Evolutionary conservation across 306 rosid genomes (phyloP).

Genomic region (Lagenaria siceraria): DNA sequence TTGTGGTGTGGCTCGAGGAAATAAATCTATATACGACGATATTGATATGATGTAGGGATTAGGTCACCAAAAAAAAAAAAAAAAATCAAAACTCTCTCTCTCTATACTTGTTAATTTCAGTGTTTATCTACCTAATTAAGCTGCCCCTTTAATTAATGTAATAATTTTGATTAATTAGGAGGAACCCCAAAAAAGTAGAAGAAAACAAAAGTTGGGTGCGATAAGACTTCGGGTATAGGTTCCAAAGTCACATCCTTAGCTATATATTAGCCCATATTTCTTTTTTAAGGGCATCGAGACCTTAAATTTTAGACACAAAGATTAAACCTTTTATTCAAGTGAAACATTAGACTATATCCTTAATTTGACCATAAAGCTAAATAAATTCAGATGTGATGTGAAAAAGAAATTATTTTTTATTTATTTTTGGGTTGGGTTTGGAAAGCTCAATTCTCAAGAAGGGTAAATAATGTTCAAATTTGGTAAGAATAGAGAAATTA

Average conservation of each 20-base stretch:
- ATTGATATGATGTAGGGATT: background rate
- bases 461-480: background rate
- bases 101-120: background rate
- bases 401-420: background rate
- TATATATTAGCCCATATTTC: background rate
- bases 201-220: conserved; percentile 5
- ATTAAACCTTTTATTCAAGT: background rate
- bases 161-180: background rate
- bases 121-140: conserved; percentile 1
- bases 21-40: background rate
- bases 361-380: too few relatives aligned
- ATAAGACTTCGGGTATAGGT: conserved; percentile 1
- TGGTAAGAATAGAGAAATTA: background rate
- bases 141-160: background rate
- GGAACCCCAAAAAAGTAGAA: background rate
- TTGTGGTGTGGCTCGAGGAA: background rate
- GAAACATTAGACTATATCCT: background rate
- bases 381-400: background rate
- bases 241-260: background rate
- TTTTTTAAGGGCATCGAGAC: conserved; percentile 1
- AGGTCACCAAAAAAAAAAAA: background rate
- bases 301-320: background rate
- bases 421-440: background rate
- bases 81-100: background rate
- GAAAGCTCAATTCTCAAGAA: background rate